Conservation (phyloP, 805 yeast genomes). For the Saturnispora serradocipensis region DNA sequence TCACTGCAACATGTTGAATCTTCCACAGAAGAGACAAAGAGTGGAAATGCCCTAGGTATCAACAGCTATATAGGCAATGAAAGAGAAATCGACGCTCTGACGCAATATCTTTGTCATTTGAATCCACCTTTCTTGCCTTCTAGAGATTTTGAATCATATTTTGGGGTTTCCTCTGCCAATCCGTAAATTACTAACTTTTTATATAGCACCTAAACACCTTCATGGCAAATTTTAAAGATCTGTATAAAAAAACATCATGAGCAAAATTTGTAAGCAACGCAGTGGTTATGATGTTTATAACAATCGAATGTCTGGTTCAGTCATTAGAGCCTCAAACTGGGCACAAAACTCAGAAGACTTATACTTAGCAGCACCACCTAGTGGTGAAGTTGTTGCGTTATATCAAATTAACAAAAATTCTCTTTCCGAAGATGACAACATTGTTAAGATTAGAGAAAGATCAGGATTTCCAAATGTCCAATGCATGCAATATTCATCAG, state of each 20-base stretch:
- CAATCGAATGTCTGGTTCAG: constrained; percentile 44
- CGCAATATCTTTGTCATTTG: neutral
- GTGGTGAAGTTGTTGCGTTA: constrained; percentile 69
- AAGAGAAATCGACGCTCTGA: neutral
- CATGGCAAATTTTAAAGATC: neutral
- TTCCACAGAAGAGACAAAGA: neutral
- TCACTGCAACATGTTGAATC: neutral
- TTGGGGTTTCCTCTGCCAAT: neutral
- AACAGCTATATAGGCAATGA: neutral
- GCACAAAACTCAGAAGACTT: constrained; percentile 44
- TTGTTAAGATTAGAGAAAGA: constrained; percentile 42
- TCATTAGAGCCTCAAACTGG: constrained; percentile 54
- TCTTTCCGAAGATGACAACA: constrained; percentile 37
- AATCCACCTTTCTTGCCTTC: neutral
- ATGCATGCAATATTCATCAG: constrained; percentile 53
- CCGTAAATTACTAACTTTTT: neutral
- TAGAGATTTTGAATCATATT: neutral
- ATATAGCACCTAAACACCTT: neutral
- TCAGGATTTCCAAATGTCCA: constrained; percentile 62
- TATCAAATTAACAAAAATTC: constrained; percentile 42
- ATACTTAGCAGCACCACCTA: constrained; percentile 62
- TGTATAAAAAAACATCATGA: neutral
- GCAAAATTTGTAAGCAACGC: neutral
- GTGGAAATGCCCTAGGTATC: neutral
- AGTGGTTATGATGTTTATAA: neutral